These are phyloP conservation scores for Podospora pseudoanserina DNA, from an alignment of 495 filamentous ascomycete genomes.

Conservation along the genomic window DNA sequence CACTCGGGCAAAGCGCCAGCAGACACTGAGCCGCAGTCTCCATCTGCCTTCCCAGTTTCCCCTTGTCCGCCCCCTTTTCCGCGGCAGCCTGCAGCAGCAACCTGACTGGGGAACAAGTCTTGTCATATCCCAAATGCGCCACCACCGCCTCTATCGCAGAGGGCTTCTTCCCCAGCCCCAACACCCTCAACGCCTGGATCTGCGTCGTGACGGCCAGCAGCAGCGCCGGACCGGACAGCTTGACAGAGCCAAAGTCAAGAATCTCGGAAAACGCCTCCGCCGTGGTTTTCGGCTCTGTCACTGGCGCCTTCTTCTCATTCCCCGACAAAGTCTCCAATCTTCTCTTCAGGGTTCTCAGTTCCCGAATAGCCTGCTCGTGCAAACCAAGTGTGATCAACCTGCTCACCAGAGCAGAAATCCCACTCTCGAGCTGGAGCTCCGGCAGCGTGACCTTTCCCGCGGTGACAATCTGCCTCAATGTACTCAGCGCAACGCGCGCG, in stretches of 20 bases:
- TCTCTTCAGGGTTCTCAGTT: conserved; percentile 66
- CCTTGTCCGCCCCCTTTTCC: conserved; percentile 40
- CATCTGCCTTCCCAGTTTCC: conserved; percentile 65
- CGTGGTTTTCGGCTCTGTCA: conserved; percentile 31
- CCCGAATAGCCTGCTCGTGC: conserved; percentile 71
- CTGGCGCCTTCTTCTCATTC: conserved; percentile 31
- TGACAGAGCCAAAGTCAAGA: conserved; percentile 52
- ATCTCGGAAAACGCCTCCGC: conserved; percentile 56
- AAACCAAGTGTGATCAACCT: conserved; percentile 70
- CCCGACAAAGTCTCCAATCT: conserved; percentile 48
- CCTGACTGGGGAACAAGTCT: conserved; percentile 60
- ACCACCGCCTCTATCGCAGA: conserved; percentile 51
- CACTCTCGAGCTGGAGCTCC: conserved; percentile 75
- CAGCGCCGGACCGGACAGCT: conserved; percentile 39
- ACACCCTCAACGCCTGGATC: conserved; percentile 48
- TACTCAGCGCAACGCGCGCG: conserved; percentile 66
- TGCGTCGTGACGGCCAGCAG: conserved; percentile 51
- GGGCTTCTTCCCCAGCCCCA: conserved; percentile 48
- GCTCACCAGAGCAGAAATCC: conserved; percentile 69
- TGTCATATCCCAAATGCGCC: conserved; percentile 39
- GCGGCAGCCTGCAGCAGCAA: conserved; percentile 55
- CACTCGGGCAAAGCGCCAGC: conserved; percentile 58
- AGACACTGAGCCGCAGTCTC: conserved; percentile 66
- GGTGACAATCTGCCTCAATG: conserved; percentile 58
- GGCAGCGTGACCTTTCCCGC: conserved; percentile 48